Conservation (phyloP, 441 rosid species). For the Manihot esculenta region DNA sequence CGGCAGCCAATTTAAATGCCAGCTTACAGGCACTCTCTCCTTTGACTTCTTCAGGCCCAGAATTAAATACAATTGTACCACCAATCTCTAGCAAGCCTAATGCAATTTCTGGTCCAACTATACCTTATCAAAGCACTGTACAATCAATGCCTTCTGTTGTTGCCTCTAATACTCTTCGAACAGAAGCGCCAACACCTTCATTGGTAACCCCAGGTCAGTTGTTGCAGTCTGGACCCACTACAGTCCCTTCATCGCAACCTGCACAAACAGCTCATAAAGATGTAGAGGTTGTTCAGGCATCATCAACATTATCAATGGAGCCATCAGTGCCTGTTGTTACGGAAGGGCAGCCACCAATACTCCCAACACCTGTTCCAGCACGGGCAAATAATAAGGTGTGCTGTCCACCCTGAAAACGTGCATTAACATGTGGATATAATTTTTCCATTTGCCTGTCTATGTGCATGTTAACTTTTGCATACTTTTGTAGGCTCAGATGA, state of each 20-base stretch:
- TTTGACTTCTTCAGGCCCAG: slow-evolving; percentile 21
- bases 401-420: neutral
- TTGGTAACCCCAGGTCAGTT: slow-evolving; percentile 45
- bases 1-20: slow-evolving; percentile 22
- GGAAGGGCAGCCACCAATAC: slow-evolving; percentile 78
- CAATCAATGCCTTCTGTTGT: slow-evolving; percentile 8
- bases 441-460: neutral
- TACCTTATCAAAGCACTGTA: slow-evolving; percentile 34
- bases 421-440: neutral
- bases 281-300: slow-evolving; percentile 37
- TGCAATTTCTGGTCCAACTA: slow-evolving; percentile 16
- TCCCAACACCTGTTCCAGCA: slow-evolving; percentile 72
- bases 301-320: slow-evolving; percentile 41
- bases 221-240: slow-evolving; percentile 32
- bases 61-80: slow-evolving; percentile 16
- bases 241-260: slow-evolving; percentile 28
- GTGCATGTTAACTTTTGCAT: neutral
- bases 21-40: slow-evolving; percentile 30
- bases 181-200: slow-evolving; percentile 31
- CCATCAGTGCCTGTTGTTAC: slow-evolving; percentile 42
- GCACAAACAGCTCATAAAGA: slow-evolving; percentile 37
- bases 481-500: neutral
- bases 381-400: slow-evolving; percentile 48
- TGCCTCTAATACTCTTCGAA: slow-evolving; percentile 22
- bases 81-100: slow-evolving; percentile 25